phyloP scores from a whole-genome alignment of 768 basidiomycete species.

The Russula brevipes region DNA sequence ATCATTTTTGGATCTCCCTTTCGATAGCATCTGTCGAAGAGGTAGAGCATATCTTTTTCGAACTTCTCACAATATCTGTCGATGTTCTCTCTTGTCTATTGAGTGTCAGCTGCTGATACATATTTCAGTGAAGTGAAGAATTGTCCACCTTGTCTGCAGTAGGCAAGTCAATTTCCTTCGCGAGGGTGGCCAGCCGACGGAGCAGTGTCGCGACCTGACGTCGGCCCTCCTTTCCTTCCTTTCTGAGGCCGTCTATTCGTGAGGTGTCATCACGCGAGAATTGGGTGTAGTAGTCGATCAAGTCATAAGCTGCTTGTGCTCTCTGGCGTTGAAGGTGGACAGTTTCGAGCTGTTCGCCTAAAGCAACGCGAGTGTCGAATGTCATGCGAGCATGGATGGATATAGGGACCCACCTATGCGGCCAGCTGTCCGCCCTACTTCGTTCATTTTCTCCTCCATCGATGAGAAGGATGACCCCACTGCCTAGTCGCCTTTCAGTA shows the following conservation, averaged over 20 bases:
- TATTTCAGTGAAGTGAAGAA: neutral
- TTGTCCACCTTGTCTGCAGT: slow-evolving; percentile 66
- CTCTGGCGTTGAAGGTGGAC: slow-evolving; percentile 88
- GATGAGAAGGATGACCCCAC: slow-evolving; percentile 83
- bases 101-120: neutral
- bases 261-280: slow-evolving; percentile 78
- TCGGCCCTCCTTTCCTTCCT: slow-evolving; percentile 85
- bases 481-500: slow-evolving; percentile 43
- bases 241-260: slow-evolving; percentile 69
- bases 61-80: slow-evolving; percentile 98
- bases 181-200: slow-evolving; percentile 77
- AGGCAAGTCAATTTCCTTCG: slow-evolving; percentile 89
- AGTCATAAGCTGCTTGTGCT: slow-evolving; percentile 89
- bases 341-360: slow-evolving; percentile 94
- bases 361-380: slow-evolving; percentile 7
- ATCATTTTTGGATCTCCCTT: slow-evolving; percentile 99
- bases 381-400: neutral
- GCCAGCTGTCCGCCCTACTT: slow-evolving; percentile 90
- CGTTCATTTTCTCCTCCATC: slow-evolving; percentile 88
- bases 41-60: slow-evolving; percentile 94
- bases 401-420: slow-evolving; percentile 64
- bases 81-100: slow-evolving; percentile 81
- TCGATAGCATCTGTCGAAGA: slow-evolving; percentile 94
- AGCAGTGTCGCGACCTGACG: slow-evolving; percentile 84
- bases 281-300: slow-evolving; percentile 92